Conservation (phyloP, 1,284 basidiomycete genomes). For the Rhodotorula sp. region DNA sequence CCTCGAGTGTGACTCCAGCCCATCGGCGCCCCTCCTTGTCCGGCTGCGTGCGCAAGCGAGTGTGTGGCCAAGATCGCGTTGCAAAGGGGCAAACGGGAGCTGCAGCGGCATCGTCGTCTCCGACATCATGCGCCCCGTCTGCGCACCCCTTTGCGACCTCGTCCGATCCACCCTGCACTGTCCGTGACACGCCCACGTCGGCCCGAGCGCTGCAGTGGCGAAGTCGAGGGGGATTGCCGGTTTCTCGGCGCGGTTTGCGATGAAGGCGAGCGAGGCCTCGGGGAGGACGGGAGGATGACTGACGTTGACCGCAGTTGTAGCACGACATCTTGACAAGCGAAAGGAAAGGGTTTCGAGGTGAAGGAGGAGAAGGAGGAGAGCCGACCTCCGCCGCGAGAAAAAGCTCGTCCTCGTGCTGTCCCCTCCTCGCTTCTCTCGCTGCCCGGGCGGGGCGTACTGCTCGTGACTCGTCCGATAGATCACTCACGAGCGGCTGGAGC, state of each 20-base stretch:
- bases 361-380: background rate
- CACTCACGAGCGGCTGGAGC: too few relatives aligned
- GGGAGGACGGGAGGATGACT: background rate
- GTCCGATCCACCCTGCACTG: background rate
- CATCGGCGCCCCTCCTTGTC: background rate
- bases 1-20: background rate
- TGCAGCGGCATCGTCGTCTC: background rate
- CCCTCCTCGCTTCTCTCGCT: too few relatives aligned
- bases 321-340: constrained; percentile 18
- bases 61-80: constrained; percentile 3
- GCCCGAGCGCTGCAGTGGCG: background rate
- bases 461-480: too few relatives aligned
- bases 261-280: background rate
- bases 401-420: background rate
- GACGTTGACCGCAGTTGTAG: constrained; percentile 38
- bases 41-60: background rate
- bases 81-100: constrained; percentile 8
- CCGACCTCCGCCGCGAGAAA: background rate
- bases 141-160: background rate
- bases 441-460: too few relatives aligned
- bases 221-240: background rate
- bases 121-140: constrained; percentile 11
- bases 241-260: background rate
- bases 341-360: background rate
- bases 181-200: background rate